These are phyloP conservation scores for Viola odorata DNA, from an alignment of 345 rosid genomes.

Conservation along the genomic window DNA sequence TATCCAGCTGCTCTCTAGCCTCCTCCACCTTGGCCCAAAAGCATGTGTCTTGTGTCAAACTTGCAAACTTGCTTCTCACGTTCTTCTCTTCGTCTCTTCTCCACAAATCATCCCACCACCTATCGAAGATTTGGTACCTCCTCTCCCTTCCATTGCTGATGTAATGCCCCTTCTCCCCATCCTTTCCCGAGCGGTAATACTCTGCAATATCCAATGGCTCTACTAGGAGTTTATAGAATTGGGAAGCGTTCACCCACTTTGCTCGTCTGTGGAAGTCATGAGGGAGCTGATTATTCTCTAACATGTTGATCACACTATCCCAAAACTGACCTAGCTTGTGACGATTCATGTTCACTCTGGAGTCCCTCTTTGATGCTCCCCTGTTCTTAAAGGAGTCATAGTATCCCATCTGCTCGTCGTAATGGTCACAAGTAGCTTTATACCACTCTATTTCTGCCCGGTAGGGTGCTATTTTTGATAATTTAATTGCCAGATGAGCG, in stretches of 20 bases:
- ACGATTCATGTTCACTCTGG: slow-evolving; percentile 53
- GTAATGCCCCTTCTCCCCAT: slow-evolving; percentile 41
- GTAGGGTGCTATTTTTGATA: slow-evolving; percentile 37
- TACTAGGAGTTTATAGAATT: slow-evolving; percentile 58
- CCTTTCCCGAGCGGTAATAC: slow-evolving; percentile 40
- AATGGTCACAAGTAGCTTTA: slow-evolving; percentile 42
- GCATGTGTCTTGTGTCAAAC: slow-evolving; percentile 73
- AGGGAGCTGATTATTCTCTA: slow-evolving; percentile 59
- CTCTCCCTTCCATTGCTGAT: slow-evolving; percentile 48
- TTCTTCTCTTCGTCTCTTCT: slow-evolving; percentile 8
- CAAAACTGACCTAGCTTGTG: slow-evolving; percentile 58
- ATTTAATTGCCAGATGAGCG: slow-evolving; percentile 42
- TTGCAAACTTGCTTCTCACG: slow-evolving; percentile 43
- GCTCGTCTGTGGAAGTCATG: slow-evolving; percentile 43
- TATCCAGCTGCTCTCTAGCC: slow-evolving; percentile 52
- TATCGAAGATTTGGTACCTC: slow-evolving; percentile 63
- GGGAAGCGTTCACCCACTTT: slow-evolving; percentile 66
- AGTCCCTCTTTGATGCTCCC: slow-evolving; percentile 40
- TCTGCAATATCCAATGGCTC: slow-evolving; percentile 75
- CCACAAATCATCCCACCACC: slow-evolving; percentile 45
- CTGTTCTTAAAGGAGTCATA: slow-evolving; percentile 64
- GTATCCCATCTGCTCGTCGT: slow-evolving; percentile 50
- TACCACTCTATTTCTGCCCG: slow-evolving; percentile 65
- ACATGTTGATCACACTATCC: slow-evolving; percentile 54
- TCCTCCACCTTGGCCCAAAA: slow-evolving; percentile 90